Evolutionary conservation across 345 rosid genomes (phyloP).

Genomic region (Citrus australasica): DNA sequence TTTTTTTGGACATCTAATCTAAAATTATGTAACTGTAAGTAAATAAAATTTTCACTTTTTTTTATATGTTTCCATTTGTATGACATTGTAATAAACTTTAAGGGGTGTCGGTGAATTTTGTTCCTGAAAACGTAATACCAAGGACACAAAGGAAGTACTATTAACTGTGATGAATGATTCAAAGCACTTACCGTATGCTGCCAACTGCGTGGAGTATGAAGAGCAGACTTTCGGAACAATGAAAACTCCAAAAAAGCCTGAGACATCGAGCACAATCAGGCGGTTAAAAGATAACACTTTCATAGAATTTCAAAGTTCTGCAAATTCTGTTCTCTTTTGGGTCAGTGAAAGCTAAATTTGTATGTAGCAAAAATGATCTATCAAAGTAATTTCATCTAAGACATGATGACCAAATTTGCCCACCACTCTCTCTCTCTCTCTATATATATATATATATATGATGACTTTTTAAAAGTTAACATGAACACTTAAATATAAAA

Average conservation of each 20-base stretch:
- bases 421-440: too few species aligned
- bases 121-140: not conserved
- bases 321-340: not conserved
- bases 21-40: too few species aligned
- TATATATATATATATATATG: too few species aligned
- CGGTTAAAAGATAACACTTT: not conserved
- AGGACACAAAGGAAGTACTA: not conserved
- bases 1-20: too few species aligned
- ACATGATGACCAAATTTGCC: not conserved
- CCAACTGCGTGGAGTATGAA: slow-evolving; percentile 54
- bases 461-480: too few species aligned
- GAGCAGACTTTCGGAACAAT: slow-evolving; percentile 72
- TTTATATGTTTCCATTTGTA: not conserved
- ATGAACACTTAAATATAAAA: too few species aligned
- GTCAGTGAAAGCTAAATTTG: not conserved
- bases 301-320: slow-evolving; percentile 8
- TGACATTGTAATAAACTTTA: not conserved
- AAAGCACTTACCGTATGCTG: slow-evolving; percentile 55
- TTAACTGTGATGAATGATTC: not conserved
- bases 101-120: not conserved
- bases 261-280: not conserved
- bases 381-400: not conserved
- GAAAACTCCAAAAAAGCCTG: slow-evolving; percentile 88
- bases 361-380: not conserved
- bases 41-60: not conserved